A percentile compares a stretch with the other conserved stretches of the same genome.
phyloP scores from a whole-genome alignment of 805 yeast species.

The Metschnikowia peoriensis region DNA sequence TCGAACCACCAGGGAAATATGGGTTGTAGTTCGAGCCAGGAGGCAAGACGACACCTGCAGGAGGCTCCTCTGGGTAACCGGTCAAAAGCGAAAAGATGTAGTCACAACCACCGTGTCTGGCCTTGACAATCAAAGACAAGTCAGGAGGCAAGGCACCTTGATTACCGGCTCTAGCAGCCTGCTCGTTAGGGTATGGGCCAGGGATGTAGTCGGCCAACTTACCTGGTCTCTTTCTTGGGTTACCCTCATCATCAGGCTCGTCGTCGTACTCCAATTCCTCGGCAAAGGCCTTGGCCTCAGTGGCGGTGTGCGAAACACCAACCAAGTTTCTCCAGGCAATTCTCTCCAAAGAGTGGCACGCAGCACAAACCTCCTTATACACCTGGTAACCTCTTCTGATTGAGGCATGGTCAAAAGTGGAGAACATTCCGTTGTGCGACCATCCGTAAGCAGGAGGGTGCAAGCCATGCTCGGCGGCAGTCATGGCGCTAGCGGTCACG shows the following conservation, averaged over 20 bases:
- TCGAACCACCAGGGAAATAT: constrained; percentile 99
- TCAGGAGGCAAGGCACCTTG: constrained; percentile 99
- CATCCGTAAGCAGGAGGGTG: constrained; percentile 92
- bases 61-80: constrained; percentile 98
- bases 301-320: constrained; percentile 90
- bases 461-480: constrained; percentile 98
- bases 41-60: constrained; percentile 93
- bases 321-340: constrained; percentile 98
- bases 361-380: constrained; percentile 98
- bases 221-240: constrained; percentile 97
- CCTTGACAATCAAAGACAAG: constrained; percentile 93
- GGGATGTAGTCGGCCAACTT: constrained; percentile 94
- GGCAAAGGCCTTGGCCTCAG: constrained; percentile 89
- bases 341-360: constrained; percentile 96
- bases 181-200: constrained; percentile 95
- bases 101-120: constrained; percentile 97
- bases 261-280: constrained; percentile 98
- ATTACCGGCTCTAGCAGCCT: constrained; percentile 99
- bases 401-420: constrained; percentile 89
- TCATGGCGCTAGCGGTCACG: constrained; percentile 90
- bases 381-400: constrained; percentile 99
- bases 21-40: constrained; percentile 98
- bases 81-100: constrained; percentile 93
- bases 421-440: constrained; percentile 92
- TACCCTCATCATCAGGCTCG: constrained; percentile 94